Evolutionary conservation across 163 green algal species (phyloP).

Genomic region (Scenedesmus sp.): DNA sequence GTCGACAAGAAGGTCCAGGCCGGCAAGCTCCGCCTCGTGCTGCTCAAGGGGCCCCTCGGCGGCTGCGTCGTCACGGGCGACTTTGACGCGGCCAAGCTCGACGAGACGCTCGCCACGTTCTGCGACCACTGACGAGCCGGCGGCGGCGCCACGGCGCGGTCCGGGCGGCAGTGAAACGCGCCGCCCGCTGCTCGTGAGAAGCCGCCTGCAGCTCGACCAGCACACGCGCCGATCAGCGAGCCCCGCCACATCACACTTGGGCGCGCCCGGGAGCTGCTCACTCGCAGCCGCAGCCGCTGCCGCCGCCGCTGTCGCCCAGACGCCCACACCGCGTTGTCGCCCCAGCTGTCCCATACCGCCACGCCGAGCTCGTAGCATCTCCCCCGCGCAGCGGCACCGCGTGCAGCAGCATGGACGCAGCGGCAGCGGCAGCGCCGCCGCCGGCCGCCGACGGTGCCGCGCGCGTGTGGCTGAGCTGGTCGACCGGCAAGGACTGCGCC

Average conservation of each 20-base stretch:
- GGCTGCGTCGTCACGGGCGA: conserved; percentile 95
- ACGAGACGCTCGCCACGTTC: conserved; percentile 88
- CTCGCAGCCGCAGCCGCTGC: not conserved
- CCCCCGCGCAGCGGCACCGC: too few relatives aligned
- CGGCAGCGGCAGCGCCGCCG: not conserved
- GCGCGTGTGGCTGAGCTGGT: conserved; percentile 44
- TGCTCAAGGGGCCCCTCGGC: conserved; percentile 94
- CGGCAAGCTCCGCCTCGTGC: conserved; percentile 92
- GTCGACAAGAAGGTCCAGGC: conserved; percentile 97
- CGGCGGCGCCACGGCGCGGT: not conserved
- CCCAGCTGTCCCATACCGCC: too few relatives aligned
- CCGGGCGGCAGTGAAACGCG: too few relatives aligned
- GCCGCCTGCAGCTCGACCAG: too few relatives aligned
- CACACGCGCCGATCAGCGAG: not conserved
- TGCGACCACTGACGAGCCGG: conserved; percentile 50
- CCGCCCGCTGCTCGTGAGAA: too few relatives aligned
- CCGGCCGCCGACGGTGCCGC: too few relatives aligned
- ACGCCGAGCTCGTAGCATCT: too few relatives aligned
- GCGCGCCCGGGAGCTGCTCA: not conserved
- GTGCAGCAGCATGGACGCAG: not conserved
- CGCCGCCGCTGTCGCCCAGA: not conserved
- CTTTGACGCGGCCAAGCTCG: conserved; percentile 84
- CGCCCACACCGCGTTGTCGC: too few relatives aligned
- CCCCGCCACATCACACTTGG: not conserved
- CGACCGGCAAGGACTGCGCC: conserved; percentile 34